phyloP scores from a whole-genome alignment of 31 red algal species.

The Asparagopsis taxiformis region DNA sequence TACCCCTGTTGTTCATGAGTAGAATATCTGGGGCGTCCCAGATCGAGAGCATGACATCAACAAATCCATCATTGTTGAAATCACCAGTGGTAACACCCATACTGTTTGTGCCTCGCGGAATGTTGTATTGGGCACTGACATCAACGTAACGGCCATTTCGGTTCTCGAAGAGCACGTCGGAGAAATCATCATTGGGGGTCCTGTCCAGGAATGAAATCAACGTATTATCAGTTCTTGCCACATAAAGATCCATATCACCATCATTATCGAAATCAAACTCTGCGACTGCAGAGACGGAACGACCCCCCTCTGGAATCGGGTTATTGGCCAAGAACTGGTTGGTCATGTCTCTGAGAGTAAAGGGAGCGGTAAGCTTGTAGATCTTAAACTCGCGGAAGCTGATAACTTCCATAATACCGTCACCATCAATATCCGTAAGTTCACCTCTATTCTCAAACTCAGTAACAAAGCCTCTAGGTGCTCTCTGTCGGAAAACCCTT shows the following conservation, averaged over 20 bases:
- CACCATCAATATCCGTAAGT: constrained; percentile 5
- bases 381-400: constrained; percentile 11
- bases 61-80: constrained; percentile 57
- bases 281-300: constrained; percentile 18
- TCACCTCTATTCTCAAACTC: background rate
- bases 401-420: constrained; percentile 33
- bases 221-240: constrained; percentile 13
- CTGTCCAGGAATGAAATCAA: no score
- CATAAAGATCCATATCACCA: constrained; percentile 54
- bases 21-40: constrained; percentile 28
- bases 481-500: background rate
- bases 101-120: constrained; percentile 20
- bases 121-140: constrained; percentile 17
- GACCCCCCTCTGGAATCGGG: background rate
- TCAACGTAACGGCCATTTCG: constrained; percentile 38
- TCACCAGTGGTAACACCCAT: constrained; percentile 62
- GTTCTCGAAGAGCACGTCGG: constrained; percentile 37
- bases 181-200: background rate
- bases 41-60: constrained; percentile 38
- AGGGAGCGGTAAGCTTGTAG: background rate
- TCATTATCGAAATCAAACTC: constrained; percentile 71
- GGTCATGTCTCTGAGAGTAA: background rate
- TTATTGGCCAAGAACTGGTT: background rate
- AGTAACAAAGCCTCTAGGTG: constrained; percentile 4
- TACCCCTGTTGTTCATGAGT: constrained; percentile 30